Percentiles rank a stretch among this genome's conserved stretches.
These are phyloP conservation scores for Apocynum venetum DNA, from an alignment of 257 asterid genomes.

Conservation along the genomic window DNA sequence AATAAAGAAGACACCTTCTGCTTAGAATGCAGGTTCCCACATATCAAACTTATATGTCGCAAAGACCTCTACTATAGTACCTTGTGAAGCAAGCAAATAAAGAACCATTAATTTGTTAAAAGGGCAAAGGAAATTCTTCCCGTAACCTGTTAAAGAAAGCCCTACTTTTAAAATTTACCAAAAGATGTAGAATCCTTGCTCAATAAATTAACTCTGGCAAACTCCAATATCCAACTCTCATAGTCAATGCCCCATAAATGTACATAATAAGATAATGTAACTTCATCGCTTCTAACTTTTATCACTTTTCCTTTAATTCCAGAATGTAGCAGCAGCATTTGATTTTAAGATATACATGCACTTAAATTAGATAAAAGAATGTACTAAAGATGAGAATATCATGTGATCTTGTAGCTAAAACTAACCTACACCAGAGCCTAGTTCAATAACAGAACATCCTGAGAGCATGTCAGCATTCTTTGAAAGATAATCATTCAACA, in stretches of 20 bases:
- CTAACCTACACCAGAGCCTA: constrained; percentile 97
- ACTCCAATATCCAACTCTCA: neutral
- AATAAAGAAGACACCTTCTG: too few relatives aligned
- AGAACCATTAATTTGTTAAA: neutral
- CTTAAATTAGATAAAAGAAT: neutral
- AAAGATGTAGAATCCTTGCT: neutral
- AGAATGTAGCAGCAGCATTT: neutral
- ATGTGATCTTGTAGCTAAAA: neutral
- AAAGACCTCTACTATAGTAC: neutral
- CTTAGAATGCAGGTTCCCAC: too few relatives aligned
- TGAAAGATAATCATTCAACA: constrained; percentile 69
- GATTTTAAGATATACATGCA: neutral
- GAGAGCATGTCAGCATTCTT: constrained; percentile 54
- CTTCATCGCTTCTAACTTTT: neutral
- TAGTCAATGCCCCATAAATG: too few relatives aligned
- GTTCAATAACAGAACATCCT: constrained; percentile 74
- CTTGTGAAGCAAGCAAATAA: neutral
- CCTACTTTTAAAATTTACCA: neutral
- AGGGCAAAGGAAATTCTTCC: neutral
- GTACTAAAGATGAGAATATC: neutral
- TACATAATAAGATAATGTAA: neutral
- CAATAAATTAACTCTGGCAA: neutral
- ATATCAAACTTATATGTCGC: too few relatives aligned
- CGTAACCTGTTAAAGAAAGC: neutral
- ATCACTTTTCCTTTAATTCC: neutral